Evolutionary conservation across 805 yeast genomes (phyloP).

Genomic region (Dipodascus geniculatus): DNA sequence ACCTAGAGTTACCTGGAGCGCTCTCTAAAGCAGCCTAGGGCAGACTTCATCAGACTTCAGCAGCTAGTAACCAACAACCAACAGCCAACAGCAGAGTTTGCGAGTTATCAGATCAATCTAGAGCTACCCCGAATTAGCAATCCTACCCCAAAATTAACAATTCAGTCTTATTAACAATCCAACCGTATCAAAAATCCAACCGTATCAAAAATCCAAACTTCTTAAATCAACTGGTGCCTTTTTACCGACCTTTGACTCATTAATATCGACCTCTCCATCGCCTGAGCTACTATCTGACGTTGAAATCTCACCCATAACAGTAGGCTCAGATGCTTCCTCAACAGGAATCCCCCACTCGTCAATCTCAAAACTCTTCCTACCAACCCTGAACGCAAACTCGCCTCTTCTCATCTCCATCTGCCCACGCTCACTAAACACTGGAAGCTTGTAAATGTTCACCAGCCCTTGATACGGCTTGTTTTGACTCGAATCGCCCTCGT

Average conservation of each 20-base stretch:
- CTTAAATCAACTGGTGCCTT: background rate
- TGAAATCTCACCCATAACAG: too few species aligned
- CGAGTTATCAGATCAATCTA: too few species aligned
- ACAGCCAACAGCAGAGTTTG: too few species aligned
- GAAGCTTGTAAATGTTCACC: conserved; percentile 62
- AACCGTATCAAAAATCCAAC: too few species aligned
- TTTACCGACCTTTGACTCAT: background rate
- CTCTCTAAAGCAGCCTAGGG: too few species aligned
- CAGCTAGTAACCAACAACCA: too few species aligned
- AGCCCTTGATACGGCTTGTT: conserved; percentile 49
- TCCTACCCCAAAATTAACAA: too few species aligned
- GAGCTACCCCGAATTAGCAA: too few species aligned
- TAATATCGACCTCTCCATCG: background rate
- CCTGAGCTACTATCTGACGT: too few species aligned
- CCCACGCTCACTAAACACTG: conserved; percentile 64
- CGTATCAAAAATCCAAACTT: background rate
- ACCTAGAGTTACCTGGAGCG: too few species aligned
- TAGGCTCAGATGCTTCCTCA: conserved; percentile 44
- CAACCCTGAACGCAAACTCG: conserved; percentile 80
- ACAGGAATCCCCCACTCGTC: conserved; percentile 97
- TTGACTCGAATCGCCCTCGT: conserved; percentile 1
- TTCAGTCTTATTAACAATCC: too few species aligned
- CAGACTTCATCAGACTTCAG: too few species aligned
- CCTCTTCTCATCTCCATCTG: conserved; percentile 61
- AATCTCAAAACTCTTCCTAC: conserved; percentile 71